phyloP scores from a whole-genome alignment of 805 yeast genomes.

The Ogataea thermomethanolica region DNA sequence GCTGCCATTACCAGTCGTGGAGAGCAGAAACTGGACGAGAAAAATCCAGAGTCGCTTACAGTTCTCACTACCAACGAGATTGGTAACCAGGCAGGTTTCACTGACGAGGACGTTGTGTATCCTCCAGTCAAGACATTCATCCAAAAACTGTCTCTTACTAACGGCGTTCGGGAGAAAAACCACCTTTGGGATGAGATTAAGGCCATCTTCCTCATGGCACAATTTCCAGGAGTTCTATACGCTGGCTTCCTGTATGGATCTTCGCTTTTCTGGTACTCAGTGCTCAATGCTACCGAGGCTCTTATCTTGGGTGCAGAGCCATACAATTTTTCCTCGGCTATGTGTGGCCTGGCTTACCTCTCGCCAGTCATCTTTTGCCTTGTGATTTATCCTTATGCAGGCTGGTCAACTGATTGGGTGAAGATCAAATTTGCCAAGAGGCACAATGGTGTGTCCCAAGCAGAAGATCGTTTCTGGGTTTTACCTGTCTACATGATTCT shows the following conservation, averaged over 20 bases:
- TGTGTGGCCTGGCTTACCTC: constrained; percentile 48
- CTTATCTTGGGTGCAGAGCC: constrained; percentile 42
- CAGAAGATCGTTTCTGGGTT: constrained; percentile 58
- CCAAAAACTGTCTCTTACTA: constrained; percentile 42
- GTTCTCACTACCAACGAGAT: constrained; percentile 2
- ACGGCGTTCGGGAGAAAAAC: constrained; percentile 33
- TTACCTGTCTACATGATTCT: constrained; percentile 43
- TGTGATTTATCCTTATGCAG: constrained; percentile 44
- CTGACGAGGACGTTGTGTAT: constrained; percentile 15
- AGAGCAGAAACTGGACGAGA: constrained; percentile 5
- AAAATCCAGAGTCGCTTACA: neutral
- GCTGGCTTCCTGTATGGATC: constrained; percentile 54
- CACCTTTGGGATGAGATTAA: constrained; percentile 27
- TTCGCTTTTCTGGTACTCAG: constrained; percentile 45
- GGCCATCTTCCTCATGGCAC: constrained; percentile 40
- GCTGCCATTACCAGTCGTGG: constrained; percentile 6
- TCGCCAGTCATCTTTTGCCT: constrained; percentile 50
- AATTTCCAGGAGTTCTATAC: constrained; percentile 55
- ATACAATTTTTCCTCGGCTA: constrained; percentile 47
- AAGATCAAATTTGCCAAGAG: constrained; percentile 45
- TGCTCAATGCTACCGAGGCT: constrained; percentile 48
- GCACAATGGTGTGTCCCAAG: constrained; percentile 49
- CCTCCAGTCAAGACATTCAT: constrained; percentile 36
- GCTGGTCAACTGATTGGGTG: constrained; percentile 49
- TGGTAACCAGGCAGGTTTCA: constrained; percentile 4